Evolutionary conservation across 768 basidiomycete species (phyloP), one percentile per base, ranked within the genome.

Genomic region (Boletus pseudo-olivaceus): DNA sequence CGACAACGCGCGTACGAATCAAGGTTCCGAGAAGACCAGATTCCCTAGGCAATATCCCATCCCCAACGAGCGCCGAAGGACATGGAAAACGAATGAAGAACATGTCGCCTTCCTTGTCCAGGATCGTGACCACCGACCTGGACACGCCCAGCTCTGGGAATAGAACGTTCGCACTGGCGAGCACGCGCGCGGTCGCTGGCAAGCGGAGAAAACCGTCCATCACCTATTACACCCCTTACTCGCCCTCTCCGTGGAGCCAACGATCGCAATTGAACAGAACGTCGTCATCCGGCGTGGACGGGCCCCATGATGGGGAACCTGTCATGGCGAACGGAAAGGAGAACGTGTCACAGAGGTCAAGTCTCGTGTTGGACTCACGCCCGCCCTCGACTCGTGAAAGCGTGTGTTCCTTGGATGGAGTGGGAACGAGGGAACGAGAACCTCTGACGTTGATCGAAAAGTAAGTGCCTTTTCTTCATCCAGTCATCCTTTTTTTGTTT

Each of bases 361-460:
- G 67, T 56, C 43, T 69, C 41, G 52, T 48, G 7, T n/a, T 59
- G 23, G 52, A 50, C 29, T 51, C 61, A 20, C 56, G 49, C 39
- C 51, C 66, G 1, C 29, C 53, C 12, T 60, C 64, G 14, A 45
- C 58, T 7, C 57, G 54, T 8, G 60, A 69, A 35, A 60, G 67
- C 52, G 10, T 58, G n/a, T 50, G 49, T 37, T 64, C 56, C 5
- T 6, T 7, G 30, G 65, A 64, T 27, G 57, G 30, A 2, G 8
- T 47, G 0, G 46, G 30, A 9, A 7, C 23, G 8, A 64, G 45
- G 43, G 64, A 68, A 32, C 64, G 65, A 20, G 72, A 73, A n/a
- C 84, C 83, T 15, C 62, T 81, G 50, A 92, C 89, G 0, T 67
- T 90, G 51, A 79, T 81, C 46, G 90, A 91, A 72, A 87, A 83